These are phyloP conservation scores for Salvia hispanica DNA, from an alignment of 257 asterid genomes.

Conservation along the genomic window DNA sequence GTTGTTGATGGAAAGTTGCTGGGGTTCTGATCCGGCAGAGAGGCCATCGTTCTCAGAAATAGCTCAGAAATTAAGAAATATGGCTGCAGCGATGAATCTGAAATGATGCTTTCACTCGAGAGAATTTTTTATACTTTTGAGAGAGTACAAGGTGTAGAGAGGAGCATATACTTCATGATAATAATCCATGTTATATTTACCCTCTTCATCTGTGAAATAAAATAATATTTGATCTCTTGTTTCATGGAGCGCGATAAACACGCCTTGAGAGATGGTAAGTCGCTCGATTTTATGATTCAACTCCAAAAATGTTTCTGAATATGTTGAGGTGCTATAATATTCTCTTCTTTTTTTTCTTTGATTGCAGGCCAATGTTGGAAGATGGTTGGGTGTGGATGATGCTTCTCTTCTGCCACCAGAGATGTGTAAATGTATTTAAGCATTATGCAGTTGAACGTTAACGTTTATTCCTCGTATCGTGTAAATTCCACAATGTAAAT, in stretches of 20 bases:
- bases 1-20: constrained; percentile 86
- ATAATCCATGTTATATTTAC: constrained; percentile 29
- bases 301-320: not conserved
- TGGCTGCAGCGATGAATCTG: constrained; percentile 96
- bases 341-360: not conserved
- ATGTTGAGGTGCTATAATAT: not conserved
- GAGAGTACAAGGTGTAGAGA: constrained; percentile 22
- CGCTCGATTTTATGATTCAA: not conserved
- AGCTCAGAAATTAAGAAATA: constrained; percentile 82
- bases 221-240: constrained; percentile 32
- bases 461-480: constrained; percentile 17
- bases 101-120: constrained; percentile 46
- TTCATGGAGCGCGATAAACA: constrained; percentile 40
- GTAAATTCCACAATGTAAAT: constrained; percentile 28
- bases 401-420: constrained; percentile 33
- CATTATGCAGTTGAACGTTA: constrained; percentile 25
- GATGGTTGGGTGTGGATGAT: constrained; percentile 34
- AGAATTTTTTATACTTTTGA: constrained; percentile 20
- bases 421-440: constrained; percentile 30
- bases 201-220: constrained; percentile 38
- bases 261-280: constrained; percentile 40
- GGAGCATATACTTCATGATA: constrained; percentile 30
- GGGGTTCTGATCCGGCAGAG: constrained; percentile 74
- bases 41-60: constrained; percentile 93
- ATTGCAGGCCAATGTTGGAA: constrained; percentile 38